Conservation (phyloP, 202 grass and related monocot species). For the Hordeum pubiflorum region DNA sequence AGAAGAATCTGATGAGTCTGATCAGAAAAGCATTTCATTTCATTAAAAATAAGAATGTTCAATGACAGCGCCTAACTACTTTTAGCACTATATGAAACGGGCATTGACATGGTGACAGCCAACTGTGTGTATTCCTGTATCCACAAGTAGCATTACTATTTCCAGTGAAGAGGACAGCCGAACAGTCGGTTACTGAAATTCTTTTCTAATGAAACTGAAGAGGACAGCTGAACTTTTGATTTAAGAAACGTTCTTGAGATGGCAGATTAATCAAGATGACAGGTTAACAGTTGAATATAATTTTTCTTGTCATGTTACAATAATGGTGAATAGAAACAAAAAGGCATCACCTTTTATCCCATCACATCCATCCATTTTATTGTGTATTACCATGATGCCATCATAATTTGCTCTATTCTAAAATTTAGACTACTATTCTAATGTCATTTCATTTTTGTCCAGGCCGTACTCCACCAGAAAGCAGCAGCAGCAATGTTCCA, state of each 20-base stretch:
- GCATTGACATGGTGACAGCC: background rate
- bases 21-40: slow-evolving; percentile 21
- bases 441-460: slow-evolving; percentile 17
- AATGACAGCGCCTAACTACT: background rate
- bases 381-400: background rate
- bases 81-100: slow-evolving; percentile 15
- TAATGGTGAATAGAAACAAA: background rate
- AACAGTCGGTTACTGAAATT: slow-evolving; percentile 28
- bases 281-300: slow-evolving; percentile 15
- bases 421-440: background rate
- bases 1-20: background rate
- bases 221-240: slow-evolving; percentile 20
- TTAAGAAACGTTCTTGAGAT: background rate
- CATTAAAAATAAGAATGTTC: background rate
- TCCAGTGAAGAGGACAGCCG: slow-evolving; percentile 18
- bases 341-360: background rate
- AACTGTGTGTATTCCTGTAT: background rate
- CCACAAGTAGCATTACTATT: slow-evolving; percentile 21
- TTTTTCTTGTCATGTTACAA: background rate
- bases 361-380: slow-evolving; percentile 16
- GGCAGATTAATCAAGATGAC: slow-evolving; percentile 23
- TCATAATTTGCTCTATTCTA: background rate
- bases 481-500: slow-evolving; percentile 15
- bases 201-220: slow-evolving; percentile 32
- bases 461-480: slow-evolving; percentile 28